phyloP scores from a whole-genome alignment of 495 filamentous ascomycete species.

The Penicillium coffeae region DNA sequence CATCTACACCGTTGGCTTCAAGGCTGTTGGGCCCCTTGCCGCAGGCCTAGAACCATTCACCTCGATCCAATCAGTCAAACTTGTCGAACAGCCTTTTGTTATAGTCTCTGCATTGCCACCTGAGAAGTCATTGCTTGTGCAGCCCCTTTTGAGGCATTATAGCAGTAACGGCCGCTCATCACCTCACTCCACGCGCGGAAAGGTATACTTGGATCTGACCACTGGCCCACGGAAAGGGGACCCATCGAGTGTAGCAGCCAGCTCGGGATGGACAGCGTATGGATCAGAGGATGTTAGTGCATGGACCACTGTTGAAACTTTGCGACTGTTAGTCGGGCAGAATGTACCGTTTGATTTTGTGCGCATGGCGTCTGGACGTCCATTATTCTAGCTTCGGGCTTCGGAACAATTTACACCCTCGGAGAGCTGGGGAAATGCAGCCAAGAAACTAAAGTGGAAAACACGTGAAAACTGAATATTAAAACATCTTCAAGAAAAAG shows the following conservation, averaged over 20 bases:
- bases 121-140: conserved; percentile 75
- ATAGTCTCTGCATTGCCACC: conserved; percentile 74
- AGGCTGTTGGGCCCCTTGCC: conserved; percentile 58
- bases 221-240: conserved; percentile 65
- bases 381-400: conserved; percentile 58
- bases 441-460: too few species aligned
- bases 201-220: conserved; percentile 77
- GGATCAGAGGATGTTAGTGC: conserved; percentile 73
- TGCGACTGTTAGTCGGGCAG: conserved; percentile 73
- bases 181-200: conserved; percentile 53
- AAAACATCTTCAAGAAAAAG: too few species aligned
- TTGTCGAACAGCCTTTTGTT: conserved; percentile 71
- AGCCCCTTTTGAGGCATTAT: conserved; percentile 69
- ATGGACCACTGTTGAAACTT: conserved; percentile 76
- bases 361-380: conserved; percentile 66
- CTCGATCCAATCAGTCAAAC: conserved; percentile 71
- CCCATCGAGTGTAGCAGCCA: conserved; percentile 61
- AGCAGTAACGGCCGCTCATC: conserved; percentile 38
- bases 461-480: too few species aligned
- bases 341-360: conserved; percentile 88
- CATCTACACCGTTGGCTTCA: conserved; percentile 82
- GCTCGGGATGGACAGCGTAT: conserved; percentile 74
- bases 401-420: too few species aligned
- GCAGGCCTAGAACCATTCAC: conserved; percentile 72
- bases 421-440: too few species aligned